Conservation (phyloP, 768 basidiomycete species). For the Mycena metata region DNA sequence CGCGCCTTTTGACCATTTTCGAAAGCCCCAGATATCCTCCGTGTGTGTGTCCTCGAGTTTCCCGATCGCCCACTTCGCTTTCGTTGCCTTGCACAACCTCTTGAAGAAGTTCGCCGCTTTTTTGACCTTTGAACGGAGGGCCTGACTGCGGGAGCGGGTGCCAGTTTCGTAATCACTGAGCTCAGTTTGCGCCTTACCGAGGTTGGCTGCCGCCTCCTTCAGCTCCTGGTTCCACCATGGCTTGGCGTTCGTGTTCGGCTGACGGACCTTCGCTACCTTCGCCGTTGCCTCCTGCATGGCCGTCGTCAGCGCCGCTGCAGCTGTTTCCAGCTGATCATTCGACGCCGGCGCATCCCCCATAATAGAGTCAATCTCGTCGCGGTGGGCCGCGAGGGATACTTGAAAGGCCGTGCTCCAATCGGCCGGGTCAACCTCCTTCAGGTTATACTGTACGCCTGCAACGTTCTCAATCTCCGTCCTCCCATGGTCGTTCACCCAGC, state of each 20-base stretch:
- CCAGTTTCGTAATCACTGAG: neutral
- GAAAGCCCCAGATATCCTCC: conserved; percentile 43
- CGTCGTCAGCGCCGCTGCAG: conserved; percentile 1
- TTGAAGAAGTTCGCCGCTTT: conserved; percentile 37
- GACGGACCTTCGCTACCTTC: neutral
- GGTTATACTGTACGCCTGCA: neutral
- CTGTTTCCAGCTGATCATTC: neutral
- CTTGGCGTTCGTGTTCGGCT: neutral
- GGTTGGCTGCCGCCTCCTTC: conserved; percentile 17
- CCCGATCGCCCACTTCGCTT: conserved; percentile 39
- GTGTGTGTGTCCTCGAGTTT: conserved; percentile 28
- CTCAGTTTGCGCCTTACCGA: conserved; percentile 26
- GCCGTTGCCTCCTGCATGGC: conserved; percentile 13
- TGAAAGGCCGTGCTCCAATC: conserved; percentile 9
- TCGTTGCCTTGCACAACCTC: conserved; percentile 37
- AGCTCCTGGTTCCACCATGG: conserved; percentile 44
- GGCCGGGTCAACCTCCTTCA: neutral
- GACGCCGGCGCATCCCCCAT: neutral
- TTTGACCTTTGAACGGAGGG: conserved; percentile 29
- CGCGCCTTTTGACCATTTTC: conserved; percentile 41
- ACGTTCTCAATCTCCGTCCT: conserved; percentile 9
- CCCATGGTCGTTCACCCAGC: neutral
- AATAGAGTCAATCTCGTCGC: neutral
- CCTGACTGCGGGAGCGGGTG: neutral
- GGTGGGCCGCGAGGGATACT: neutral